Percentiles rank a stretch among this genome's conserved stretches.
Evolutionary conservation across 2,329 filamentous ascomycete genomes (phyloP).

Genomic region (Tolypocladium album): DNA sequence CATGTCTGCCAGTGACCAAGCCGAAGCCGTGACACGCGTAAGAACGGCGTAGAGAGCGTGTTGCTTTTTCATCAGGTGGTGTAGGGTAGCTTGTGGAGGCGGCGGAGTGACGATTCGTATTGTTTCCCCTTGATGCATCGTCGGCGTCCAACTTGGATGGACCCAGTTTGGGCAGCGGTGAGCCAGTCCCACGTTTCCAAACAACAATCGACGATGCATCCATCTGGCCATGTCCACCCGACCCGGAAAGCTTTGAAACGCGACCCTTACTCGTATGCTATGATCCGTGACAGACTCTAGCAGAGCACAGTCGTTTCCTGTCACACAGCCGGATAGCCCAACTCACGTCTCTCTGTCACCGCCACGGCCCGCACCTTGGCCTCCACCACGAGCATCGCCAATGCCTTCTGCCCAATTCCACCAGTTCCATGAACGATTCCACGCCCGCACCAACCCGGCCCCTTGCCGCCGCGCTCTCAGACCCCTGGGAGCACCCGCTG

Average conservation of each 20-base stretch:
- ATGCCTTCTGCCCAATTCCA: background rate
- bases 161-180: no score
- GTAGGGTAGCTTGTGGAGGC: background rate
- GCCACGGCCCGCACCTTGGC: background rate
- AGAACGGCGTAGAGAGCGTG: background rate
- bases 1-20: no score
- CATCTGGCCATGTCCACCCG: background rate
- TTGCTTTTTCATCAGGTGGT: background rate
- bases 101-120: background rate
- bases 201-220: background rate
- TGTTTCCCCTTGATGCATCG: background rate
- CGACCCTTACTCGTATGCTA: no score
- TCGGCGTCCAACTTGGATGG: background rate
- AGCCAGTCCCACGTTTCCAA: background rate
- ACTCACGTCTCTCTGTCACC: background rate
- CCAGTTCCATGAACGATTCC: background rate
- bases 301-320: background rate
- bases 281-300: background rate
- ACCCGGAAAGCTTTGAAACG: background rate
- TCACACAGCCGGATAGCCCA: background rate
- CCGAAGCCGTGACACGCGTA: background rate
- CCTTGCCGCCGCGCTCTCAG: background rate
- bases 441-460: background rate
- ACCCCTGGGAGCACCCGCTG: background rate
- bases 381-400: background rate